These are phyloP conservation scores for Sporothrix pseudoabietina DNA, from an alignment of 2,329 filamentous ascomycete species.

Conservation along the genomic window DNA sequence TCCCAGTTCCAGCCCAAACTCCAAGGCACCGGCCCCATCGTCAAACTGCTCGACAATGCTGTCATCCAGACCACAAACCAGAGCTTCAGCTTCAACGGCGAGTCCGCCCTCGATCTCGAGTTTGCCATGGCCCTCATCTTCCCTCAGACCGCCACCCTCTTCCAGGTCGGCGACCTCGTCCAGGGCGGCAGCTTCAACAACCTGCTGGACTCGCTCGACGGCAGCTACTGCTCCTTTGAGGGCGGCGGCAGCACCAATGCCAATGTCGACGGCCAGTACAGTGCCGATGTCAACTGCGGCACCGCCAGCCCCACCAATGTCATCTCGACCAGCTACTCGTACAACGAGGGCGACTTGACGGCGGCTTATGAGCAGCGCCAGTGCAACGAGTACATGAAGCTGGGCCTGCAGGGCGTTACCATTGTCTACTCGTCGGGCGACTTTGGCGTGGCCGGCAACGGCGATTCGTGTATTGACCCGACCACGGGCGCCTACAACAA, in stretches of 20 bases:
- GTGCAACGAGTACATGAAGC: conserved; percentile 60
- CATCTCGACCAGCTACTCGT: conserved; percentile 57
- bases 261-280: conserved; percentile 42
- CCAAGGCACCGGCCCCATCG: conserved; percentile 45
- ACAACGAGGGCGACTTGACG: conserved; percentile 55
- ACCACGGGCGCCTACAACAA: conserved; percentile 39
- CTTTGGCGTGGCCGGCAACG: conserved; percentile 49
- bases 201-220: conserved; percentile 50
- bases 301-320: conserved; percentile 52
- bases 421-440: conserved; percentile 57
- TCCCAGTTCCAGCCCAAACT: conserved; percentile 48
- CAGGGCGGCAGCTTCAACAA: conserved; percentile 39
- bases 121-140: conserved; percentile 51
- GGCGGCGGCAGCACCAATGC: conserved; percentile 43
- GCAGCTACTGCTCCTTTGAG: conserved; percentile 47
- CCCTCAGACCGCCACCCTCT: conserved; percentile 54
- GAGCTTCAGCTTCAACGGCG: conserved; percentile 46
- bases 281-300: conserved; percentile 50
- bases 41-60: conserved; percentile 42
- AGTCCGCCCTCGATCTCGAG: conserved; percentile 44
- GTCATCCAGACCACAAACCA: conserved; percentile 42
- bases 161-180: conserved; percentile 49
- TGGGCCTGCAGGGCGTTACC: conserved; percentile 55
- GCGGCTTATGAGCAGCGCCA: conserved; percentile 54
- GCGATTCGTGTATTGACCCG: conserved; percentile 43